Percentiles rank a stretch among this genome's conserved stretches.
Evolutionary conservation across 208 protist species (phyloP).

Genomic region (Paratrypanosoma confusum): DNA sequence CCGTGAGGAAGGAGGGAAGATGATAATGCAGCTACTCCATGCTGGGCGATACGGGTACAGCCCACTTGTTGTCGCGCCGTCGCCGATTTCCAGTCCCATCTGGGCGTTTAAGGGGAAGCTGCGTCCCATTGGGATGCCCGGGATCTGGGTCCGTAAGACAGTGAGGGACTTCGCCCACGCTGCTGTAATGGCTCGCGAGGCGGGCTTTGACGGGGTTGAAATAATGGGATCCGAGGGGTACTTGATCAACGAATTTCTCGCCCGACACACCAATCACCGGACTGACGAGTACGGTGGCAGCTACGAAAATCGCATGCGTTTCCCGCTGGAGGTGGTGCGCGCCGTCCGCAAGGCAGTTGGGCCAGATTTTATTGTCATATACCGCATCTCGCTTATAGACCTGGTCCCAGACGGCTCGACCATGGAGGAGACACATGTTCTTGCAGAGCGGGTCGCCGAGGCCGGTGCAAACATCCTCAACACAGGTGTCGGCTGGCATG

Average conservation of each 20-base stretch:
- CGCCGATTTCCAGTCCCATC: conserved; percentile 47
- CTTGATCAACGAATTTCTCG: conserved; percentile 92
- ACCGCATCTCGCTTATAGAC: conserved; percentile 89
- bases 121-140: conserved; percentile 43
- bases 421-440: conserved; percentile 69
- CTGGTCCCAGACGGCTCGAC: conserved; percentile 64
- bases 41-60: conserved; percentile 67
- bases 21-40: conserved; percentile 91
- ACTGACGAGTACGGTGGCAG: conserved; percentile 79
- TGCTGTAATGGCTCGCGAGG: conserved; percentile 83
- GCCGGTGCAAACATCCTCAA: conserved; percentile 85
- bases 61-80: conserved; percentile 55
- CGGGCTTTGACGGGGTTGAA: conserved; percentile 93
- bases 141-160: conserved; percentile 47
- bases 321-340: conserved; percentile 79
- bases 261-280: conserved; percentile 76
- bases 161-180: conserved; percentile 81
- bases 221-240: conserved; percentile 89
- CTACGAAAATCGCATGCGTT: conserved; percentile 75
- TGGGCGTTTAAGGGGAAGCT: conserved; percentile 25
- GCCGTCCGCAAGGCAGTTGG: conserved; percentile 36
- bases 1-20: conserved; percentile 73
- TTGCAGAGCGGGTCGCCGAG: conserved; percentile 62
- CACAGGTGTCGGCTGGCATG: conserved; percentile 93
- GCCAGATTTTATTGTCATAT: conserved; percentile 82